Evolutionary conservation across 176 grass and related monocot species (phyloP).

Genomic region (Aegilops tauschii): DNA sequence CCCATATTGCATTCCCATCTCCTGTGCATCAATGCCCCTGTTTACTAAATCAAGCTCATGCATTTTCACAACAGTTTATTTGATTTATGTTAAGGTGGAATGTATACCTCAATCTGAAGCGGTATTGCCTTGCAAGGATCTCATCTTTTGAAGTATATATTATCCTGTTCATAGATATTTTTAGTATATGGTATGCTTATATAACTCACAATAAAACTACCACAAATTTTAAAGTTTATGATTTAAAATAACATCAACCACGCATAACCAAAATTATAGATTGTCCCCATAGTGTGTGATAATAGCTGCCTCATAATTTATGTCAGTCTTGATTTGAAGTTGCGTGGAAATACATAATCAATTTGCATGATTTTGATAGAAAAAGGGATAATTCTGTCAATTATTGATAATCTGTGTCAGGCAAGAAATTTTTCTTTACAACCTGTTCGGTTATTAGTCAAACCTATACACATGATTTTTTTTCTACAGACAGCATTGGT

Average conservation of each 20-base stretch:
- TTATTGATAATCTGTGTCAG: not conserved
- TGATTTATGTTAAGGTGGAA: not conserved
- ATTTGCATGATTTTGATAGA: not conserved
- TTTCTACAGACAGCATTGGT: not conserved
- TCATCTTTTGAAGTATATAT: constrained; percentile 9
- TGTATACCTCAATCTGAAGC: constrained; percentile 59
- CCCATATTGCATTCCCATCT: constrained; percentile 44
- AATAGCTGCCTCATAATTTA: not conserved
- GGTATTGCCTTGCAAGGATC: constrained; percentile 42
- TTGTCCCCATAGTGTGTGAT: not conserved
- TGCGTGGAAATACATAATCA: not conserved
- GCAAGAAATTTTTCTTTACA: not conserved
- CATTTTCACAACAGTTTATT: not conserved
- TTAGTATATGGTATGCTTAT: not conserved
- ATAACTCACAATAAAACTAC: not conserved
- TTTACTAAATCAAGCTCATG: not conserved
- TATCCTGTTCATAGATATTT: constrained; percentile 24
- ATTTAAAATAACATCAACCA: constrained; percentile 2
- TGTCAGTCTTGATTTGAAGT: not conserved
- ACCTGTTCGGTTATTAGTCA: not conserved
- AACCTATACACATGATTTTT: not conserved
- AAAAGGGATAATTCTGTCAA: not conserved
- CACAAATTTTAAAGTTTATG: not conserved
- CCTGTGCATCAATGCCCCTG: constrained; percentile 71
- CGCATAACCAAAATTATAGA: not conserved